Evolutionary conservation across 1,284 basidiomycete species (phyloP), one percentile per base, ranked within the genome.

Genomic region (Leccinum subrobustum): DNA sequence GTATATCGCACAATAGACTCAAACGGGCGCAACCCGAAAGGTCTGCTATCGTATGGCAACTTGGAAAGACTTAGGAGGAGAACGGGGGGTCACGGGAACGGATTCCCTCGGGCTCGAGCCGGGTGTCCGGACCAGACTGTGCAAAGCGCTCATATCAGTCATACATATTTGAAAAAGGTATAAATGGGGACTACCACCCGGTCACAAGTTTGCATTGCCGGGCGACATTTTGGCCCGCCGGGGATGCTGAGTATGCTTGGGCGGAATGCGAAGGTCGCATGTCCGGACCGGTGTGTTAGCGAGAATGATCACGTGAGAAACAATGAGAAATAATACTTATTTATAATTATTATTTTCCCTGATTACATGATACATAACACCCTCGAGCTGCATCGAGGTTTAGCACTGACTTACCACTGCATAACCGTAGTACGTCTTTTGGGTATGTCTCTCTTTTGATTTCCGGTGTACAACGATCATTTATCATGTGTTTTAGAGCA

Each of bases 321-420:
- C 9, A 9, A 50, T 59, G 33, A 11, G 9, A 60, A 31, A 11
- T 48, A 3, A 39, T 50, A 52, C 35, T 67, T 67, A 35, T 47
- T 14, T 27, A 14, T 12, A 52, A 56, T 56, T 51, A 57, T 27
- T 56, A 54, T 51, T 6, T 1, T 50, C 48, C 16, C 48, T 16
- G 8, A 67, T 72, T 70, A 68, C 57, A 58, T 72, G 69, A 72
- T 59, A 51, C 2, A 2, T 29, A 65, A 55, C 54, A 6, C 29
- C 18, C 56, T 42, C 7, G 1, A 0, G 3, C 20, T 16, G 20
- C 16, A 16, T 33, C 44, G 4, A 37, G n/a, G 33, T 16, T 35
- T 53, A 37, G 48, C 48, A 61, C n/a, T 3, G 39, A 42, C 39
- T 42, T 42, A 42, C 39, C n/a, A 18, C 37, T 37, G 12, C 35